Conservation (phyloP, 305 asterid species). For the Petunia hybrid region DNA sequence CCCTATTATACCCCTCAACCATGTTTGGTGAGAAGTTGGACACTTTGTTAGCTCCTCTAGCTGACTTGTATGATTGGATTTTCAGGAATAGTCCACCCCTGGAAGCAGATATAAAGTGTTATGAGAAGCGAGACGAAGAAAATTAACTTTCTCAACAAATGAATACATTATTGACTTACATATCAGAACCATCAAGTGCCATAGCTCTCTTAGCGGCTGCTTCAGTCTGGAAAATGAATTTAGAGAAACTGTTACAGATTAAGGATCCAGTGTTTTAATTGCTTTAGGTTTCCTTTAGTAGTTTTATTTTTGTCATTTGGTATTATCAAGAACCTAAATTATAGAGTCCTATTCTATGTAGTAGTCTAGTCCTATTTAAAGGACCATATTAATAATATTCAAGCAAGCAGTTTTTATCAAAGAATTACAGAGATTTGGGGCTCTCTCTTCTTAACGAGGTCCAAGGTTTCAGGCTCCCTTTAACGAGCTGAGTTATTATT, state of each 20-base stretch:
- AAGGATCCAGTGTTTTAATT: too few species aligned
- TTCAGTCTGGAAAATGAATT: slow-evolving; percentile 71
- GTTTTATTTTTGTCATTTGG: too few species aligned
- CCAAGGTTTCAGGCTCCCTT: too few species aligned
- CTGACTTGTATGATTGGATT: slow-evolving; percentile 78
- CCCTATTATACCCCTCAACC: slow-evolving; percentile 82
- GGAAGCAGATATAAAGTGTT: slow-evolving; percentile 34
- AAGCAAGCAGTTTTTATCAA: too few species aligned
- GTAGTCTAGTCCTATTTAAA: too few species aligned
- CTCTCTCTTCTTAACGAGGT: too few species aligned
- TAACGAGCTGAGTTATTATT: too few species aligned
- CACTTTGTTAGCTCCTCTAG: slow-evolving; percentile 50
- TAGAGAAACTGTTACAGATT: slow-evolving; percentile 31
- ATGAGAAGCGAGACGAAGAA: slow-evolving; percentile 19
- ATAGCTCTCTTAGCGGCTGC: slow-evolving; percentile 94
- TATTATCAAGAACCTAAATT: too few species aligned
- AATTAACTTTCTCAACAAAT: slow-evolving; percentile 7
- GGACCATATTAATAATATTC: too few species aligned
- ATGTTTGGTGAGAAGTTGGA: slow-evolving; percentile 69
- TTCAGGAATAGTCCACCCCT: slow-evolving; percentile 95
- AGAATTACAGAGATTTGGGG: too few species aligned
- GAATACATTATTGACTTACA: slow-evolving; percentile 57
- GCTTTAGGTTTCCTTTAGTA: too few species aligned
- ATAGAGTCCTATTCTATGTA: too few species aligned
- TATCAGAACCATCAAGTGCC: slow-evolving; percentile 95